phyloP scores from a whole-genome alignment of 805 yeast species.

The Ogataea corticis region DNA sequence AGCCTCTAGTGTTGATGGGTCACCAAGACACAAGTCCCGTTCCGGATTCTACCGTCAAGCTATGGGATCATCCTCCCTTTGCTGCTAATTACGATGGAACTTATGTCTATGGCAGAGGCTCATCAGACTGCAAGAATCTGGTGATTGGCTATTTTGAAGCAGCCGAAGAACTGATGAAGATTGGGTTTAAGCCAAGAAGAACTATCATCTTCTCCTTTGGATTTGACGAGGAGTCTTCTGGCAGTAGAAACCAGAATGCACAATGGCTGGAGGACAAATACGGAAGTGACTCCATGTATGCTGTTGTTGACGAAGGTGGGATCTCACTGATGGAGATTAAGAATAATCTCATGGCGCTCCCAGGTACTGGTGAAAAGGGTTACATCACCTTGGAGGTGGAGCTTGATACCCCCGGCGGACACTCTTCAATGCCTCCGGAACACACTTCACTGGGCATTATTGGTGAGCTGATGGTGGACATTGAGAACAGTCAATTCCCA shows the following conservation, averaged over 20 bases:
- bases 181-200: slow-evolving; percentile 60
- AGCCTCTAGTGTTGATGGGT: slow-evolving; percentile 67
- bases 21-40: slow-evolving; percentile 83
- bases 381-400: slow-evolving; percentile 43
- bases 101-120: slow-evolving; percentile 71
- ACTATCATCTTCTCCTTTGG: slow-evolving; percentile 66
- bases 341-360: slow-evolving; percentile 52
- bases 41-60: slow-evolving; percentile 50
- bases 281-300: slow-evolving; percentile 57
- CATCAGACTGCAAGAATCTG: slow-evolving; percentile 69
- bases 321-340: slow-evolving; percentile 39
- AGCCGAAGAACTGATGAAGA: slow-evolving; percentile 51
- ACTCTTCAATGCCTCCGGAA: slow-evolving; percentile 76
- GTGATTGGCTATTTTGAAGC: slow-evolving; percentile 66
- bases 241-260: slow-evolving; percentile 45
- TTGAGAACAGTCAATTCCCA: slow-evolving; percentile 59
- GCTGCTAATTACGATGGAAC: slow-evolving; percentile 63
- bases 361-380: slow-evolving; percentile 65
- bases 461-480: slow-evolving; percentile 50
- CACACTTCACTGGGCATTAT: slow-evolving; percentile 76
- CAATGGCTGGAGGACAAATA: slow-evolving; percentile 47
- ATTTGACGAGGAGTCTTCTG: slow-evolving; percentile 74
- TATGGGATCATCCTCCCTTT: slow-evolving; percentile 71
- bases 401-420: slow-evolving; percentile 71
- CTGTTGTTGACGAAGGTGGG: slow-evolving; percentile 72